Evolutionary conservation across 2,329 filamentous ascomycete genomes (phyloP).

Genomic region (Fusarium denticulatum): DNA sequence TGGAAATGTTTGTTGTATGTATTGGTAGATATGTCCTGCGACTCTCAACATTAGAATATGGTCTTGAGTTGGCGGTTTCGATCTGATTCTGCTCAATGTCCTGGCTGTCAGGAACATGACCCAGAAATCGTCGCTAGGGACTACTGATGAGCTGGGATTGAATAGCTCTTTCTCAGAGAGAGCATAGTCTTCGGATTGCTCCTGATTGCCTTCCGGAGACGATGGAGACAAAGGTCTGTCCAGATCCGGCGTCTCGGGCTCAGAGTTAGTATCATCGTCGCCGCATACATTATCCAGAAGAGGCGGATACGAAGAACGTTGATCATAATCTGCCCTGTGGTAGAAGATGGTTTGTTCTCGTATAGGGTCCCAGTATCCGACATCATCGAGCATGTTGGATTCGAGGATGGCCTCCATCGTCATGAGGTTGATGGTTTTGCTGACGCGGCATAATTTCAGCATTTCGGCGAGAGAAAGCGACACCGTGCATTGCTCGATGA

Average conservation of each 20-base stretch:
- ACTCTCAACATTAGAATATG: not conserved
- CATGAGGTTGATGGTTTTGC: not conserved
- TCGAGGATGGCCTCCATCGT: not conserved
- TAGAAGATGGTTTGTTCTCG: not conserved
- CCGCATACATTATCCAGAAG: not conserved
- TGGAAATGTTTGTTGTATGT: fast-evolving
- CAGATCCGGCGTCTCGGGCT: not conserved
- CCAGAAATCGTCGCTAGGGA: not conserved
- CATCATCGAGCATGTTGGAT: not conserved
- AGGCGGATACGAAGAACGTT: not conserved
- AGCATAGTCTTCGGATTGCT: fast-evolving
- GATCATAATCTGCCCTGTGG: not conserved
- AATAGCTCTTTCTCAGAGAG: not conserved
- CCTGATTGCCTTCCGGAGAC: not conserved
- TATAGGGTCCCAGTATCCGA: not conserved
- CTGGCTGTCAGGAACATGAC: not conserved
- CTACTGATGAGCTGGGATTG: fast-evolving
- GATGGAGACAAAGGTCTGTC: not conserved
- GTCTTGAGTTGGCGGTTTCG: not conserved
- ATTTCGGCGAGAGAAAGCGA: not conserved
- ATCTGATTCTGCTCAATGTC: not conserved
- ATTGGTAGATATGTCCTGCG: not conserved
- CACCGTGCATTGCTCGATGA: not conserved
- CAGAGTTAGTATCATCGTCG: not conserved
- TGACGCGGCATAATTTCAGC: not conserved